A percentile compares a stretch with the other conserved stretches of the same genome.
phyloP scores from a whole-genome alignment of 1,139 yeast genomes.

The Wickerhamiella pararugosa region DNA sequence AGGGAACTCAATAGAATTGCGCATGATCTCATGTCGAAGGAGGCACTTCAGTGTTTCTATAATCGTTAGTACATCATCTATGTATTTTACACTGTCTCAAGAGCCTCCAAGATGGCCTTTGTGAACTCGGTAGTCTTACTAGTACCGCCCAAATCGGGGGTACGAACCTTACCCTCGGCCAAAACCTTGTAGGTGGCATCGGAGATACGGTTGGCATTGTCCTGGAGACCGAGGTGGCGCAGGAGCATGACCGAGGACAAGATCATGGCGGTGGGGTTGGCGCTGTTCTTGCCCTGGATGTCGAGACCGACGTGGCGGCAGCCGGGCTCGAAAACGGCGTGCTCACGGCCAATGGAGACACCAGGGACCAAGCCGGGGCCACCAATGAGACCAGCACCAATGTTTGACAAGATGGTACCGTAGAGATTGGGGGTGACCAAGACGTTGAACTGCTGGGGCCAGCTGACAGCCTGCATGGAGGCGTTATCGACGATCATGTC shows the following conservation, averaged over 20 bases:
- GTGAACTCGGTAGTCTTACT: slow-evolving; percentile 90
- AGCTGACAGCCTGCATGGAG: slow-evolving; percentile 97
- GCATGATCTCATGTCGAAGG: too few relatives aligned
- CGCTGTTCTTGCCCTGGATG: slow-evolving; percentile 84
- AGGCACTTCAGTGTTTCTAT: too few relatives aligned
- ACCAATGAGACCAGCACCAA: slow-evolving; percentile 96
- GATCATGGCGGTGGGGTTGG: slow-evolving; percentile 97
- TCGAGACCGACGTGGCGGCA: slow-evolving; percentile 98
- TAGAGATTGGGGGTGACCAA: slow-evolving; percentile 95
- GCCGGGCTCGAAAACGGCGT: slow-evolving; percentile 98
- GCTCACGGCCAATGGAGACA: slow-evolving; percentile 94
- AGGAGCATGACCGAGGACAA: slow-evolving; percentile 80
- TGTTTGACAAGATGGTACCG: slow-evolving; percentile 93
- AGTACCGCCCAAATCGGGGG: slow-evolving; percentile 82
- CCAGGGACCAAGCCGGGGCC: slow-evolving; percentile 99
- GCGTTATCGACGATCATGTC: slow-evolving; percentile 98
- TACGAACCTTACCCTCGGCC: slow-evolving; percentile 68
- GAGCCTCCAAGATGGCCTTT: slow-evolving; percentile 58
- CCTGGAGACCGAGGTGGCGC: slow-evolving; percentile 84
- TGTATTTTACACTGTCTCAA: slow-evolving; percentile 28
- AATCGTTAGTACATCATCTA: too few relatives aligned
- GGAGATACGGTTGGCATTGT: slow-evolving; percentile 71
- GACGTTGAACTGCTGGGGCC: slow-evolving; percentile 96
- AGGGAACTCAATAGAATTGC: too few relatives aligned
- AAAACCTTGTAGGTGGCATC: slow-evolving; percentile 80